Evolutionary conservation across 345 rosid genomes (phyloP), one percentile per base, ranked within the genome.

Genomic region (Citrus mangshanensis): DNA sequence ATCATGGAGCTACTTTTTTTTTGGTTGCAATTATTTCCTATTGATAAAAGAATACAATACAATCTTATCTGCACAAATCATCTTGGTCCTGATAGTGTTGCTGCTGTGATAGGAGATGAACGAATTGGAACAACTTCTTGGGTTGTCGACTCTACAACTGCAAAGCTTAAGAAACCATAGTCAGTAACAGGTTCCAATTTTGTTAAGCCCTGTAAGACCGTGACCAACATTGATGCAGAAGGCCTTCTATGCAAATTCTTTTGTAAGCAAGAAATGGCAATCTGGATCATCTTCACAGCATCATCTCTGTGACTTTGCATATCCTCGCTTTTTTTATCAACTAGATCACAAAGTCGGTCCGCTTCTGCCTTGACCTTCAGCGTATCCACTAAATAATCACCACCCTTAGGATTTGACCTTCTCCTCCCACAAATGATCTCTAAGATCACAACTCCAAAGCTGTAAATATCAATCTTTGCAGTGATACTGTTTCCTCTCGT

Each of bases 401-500:
- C 74, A 4, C 12, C 35, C 1, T 13, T 6, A 1, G 40, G 14
- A 13, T 28, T 14, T 25, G 68, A 68, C 69, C 63, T 77, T 63
- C 13, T 77, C 22, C 69, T 49, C n/a, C 80, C 68, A 40, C 74
- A 69, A 13, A 77, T 42, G 7, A 59, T 69, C 32, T 77, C 80
- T 34, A 77, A 38, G 10, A 60, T 77, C 28, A 58, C 68, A 2
- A 77, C 28, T 24, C 75, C 46, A 14, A 77, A 69, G 74, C 74
- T 77, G 13, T 83, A 83, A 27, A 80, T 77, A 63, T 83, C 86
- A 12, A 70, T 77, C 76, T 83, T 83, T 18, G 67, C 42, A 30
- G 86, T 77, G 42, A 80, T 69, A 58, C 5, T 28, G 46, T 37
- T 14, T 8, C 68, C 68, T 32, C 63, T 51, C 1, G 72, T 34